Evolutionary conservation across 192 early-diverging fungal species (phyloP).

Genomic region (Oehlia diaphana): DNA sequence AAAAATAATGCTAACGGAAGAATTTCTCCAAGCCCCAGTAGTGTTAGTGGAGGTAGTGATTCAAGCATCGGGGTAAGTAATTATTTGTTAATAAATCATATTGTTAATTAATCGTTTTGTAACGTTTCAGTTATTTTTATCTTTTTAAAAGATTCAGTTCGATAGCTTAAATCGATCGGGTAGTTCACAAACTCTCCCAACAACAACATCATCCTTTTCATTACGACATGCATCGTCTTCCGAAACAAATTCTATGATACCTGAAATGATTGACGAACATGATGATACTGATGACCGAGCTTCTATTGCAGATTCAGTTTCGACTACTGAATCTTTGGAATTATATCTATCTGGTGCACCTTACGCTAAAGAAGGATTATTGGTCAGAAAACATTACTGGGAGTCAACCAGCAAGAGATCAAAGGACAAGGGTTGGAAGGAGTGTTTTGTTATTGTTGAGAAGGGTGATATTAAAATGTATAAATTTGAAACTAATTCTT

Average conservation of each 20-base stretch:
- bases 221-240: constrained; percentile 16
- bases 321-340: constrained; percentile 18
- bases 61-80: constrained; percentile 9
- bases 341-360: constrained; percentile 31
- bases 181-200: constrained; percentile 19
- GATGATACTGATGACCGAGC: constrained; percentile 6
- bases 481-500: constrained; percentile 55
- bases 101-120: not conserved
- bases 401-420: constrained; percentile 77
- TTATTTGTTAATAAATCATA: not conserved
- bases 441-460: constrained; percentile 72
- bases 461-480: constrained; percentile 83
- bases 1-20: constrained; percentile 24
- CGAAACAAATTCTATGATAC: constrained; percentile 11
- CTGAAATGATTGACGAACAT: constrained; percentile 1
- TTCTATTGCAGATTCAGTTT: constrained; percentile 16
- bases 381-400: constrained; percentile 86
- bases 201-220: constrained; percentile 8
- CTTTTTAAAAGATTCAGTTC: not conserved
- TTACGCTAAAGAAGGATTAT: constrained; percentile 68
- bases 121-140: not conserved
- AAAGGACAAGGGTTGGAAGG: constrained; percentile 83
- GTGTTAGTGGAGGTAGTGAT: constrained; percentile 16
- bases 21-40: constrained; percentile 24
- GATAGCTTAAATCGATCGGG: not conserved